Base-by-base conservation (phyloP, 23 red algal genomes). In the Chondrus crispus region DNA sequence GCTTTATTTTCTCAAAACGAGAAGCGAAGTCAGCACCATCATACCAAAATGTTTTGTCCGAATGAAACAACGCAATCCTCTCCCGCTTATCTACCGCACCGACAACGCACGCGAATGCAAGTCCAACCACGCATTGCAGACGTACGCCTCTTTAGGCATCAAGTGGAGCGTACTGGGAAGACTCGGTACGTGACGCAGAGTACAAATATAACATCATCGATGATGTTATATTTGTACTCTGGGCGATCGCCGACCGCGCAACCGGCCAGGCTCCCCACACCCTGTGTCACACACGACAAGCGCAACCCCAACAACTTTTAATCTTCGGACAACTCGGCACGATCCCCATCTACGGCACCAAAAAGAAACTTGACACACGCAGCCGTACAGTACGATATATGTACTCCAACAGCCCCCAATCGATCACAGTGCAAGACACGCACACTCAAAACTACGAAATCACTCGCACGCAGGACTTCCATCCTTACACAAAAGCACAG, bases 271-370 rank as follows among this genome's bases (percentile, higher is more conserved):
- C 41, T 35, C 57, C 81, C 6, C 68, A 20, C 19, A 71, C 58
- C 24, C 1, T 11, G 2, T 86, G 58, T 55, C 60, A 86, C 37
- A 2, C 28, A 43, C 32, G 44, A 36, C 3, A 29, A 3, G 58
- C 62, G 28, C 1, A 10, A 11, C 2, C 50, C 19, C 12, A 24
- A 2, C 18, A 4, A 1, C 18, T 71, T 7, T 36, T 86, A 1
- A 22, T 22, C 22, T 86, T 86, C n/a, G 60, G 82, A 2, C 62
- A 86, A 48, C 82, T 72, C 62, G 58, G 82, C 2, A 30, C 13
- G 40, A 62, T 62, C 29, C 38, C 62, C 6, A 28, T 86, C n/a
- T 41, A 26, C 6, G 5, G 37, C 38, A 12, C 5, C 2, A 26
- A 71, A n/a, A 30, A 11, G 3, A 86, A 86, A 48, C 82, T 86